Evolutionary conservation across 257 asterid genomes (phyloP), one percentile per base, ranked within the genome.

Genomic region (Capsicum chinense): DNA sequence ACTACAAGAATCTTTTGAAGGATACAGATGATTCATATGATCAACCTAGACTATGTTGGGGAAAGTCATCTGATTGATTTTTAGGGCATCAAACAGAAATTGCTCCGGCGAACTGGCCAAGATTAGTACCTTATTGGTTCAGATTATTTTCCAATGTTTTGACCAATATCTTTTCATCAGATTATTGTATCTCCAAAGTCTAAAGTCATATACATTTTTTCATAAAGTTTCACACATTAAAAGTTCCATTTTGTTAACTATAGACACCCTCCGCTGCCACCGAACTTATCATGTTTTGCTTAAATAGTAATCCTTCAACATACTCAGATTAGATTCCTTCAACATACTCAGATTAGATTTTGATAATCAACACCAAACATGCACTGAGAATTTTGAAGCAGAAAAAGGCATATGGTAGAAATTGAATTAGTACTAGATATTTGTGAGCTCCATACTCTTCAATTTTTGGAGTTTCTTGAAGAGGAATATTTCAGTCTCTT

Each of bases 351-450:
- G n/a, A 71, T 71, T 2, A n/a, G 58, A 70, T 17, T n/a, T 11
- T 47, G 58, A n/a, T 71, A 71, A 71, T 71, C 79, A 71, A 50
- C 48, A 44, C 35, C 16, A 47, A 71, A 71, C 14, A 71, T 71
- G 79, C 17, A n/a, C 58, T 7, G 2, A n/a, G 17, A 71, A 10
- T 47, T 33, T 66, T 6, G 59, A 12, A 73, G 19, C 17, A 11
- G 35, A 10, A 26, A 47, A 44, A 44, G 48, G 48, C 48, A 44
- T 44, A 44, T 6, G 48, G 48, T 44, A 44, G 48, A 44, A 44
- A 12, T 47, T 17, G 8, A 48, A 10, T 73, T 73, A 48, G 11
- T 19, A 6, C 42, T 39, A 11, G 59, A n/a, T 37, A 48, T 73
- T 44, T 73, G 59, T 73, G 39, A 19, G 19, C 37, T 47, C 57